Conservation (phyloP, 2,329 filamentous ascomycete species). For the Neophaeococcomyces aloes region DNA sequence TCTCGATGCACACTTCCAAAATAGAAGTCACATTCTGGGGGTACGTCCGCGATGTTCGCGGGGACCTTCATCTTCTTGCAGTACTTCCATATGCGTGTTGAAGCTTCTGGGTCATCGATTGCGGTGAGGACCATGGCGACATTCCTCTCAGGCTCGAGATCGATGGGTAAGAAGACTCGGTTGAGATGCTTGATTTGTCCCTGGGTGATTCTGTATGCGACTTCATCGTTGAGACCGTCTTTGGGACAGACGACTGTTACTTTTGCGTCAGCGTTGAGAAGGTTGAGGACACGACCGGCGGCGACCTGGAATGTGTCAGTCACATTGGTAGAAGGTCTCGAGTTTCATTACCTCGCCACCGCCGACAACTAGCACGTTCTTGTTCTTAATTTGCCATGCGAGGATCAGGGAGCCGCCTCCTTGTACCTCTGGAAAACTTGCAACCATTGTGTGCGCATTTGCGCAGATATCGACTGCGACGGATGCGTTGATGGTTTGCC, state of each 20-base stretch:
- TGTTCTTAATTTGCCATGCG: constrained; percentile 88
- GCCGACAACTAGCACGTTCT: constrained; percentile 82
- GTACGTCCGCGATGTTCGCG: constrained; percentile 94
- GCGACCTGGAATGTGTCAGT: constrained; percentile 63
- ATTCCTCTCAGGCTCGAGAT: constrained; percentile 57
- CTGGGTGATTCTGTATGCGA: constrained; percentile 65
- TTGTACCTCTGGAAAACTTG: constrained; percentile 65
- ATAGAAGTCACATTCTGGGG: constrained; percentile 95
- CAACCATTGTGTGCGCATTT: constrained; percentile 32
- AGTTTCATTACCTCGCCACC: constrained; percentile 95
- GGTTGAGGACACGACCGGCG: constrained; percentile 83
- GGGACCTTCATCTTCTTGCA: constrained; percentile 77
- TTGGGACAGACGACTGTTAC: constrained; percentile 76
- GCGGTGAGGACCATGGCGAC: constrained; percentile 83
- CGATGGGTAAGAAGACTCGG: constrained; percentile 72
- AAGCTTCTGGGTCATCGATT: constrained; percentile 87
- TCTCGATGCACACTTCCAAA: constrained; percentile 94
- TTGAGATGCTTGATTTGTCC: constrained; percentile 70
- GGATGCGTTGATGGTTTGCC: neutral
- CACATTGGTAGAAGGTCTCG: too few relatives aligned
- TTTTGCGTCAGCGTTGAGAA: constrained; percentile 86
- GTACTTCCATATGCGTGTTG: constrained; percentile 79
- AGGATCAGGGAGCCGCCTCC: constrained; percentile 87
- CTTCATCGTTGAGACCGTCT: constrained; percentile 75
- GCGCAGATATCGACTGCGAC: constrained; percentile 5